Percentiles rank a stretch among this genome's conserved stretches.
Evolutionary conservation across 2,329 filamentous ascomycete species (phyloP).

Genomic region (Tolypocladium tundrense): DNA sequence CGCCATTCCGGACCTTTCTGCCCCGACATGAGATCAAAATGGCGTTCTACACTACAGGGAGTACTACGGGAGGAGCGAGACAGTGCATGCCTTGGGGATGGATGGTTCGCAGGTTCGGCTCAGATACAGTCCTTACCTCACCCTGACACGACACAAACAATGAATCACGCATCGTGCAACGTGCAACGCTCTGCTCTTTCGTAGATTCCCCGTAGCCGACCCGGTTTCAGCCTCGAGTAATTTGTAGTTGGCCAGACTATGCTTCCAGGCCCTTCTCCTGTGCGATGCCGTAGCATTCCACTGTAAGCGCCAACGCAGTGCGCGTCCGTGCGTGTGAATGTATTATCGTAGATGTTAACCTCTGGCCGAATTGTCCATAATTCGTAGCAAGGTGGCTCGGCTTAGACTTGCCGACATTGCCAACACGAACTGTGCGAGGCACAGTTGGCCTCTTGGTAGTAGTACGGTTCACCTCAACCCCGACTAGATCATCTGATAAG

Average conservation of each 20-base stretch:
- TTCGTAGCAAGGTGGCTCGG: too few relatives aligned
- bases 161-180: background rate
- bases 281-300: too few relatives aligned
- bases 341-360: too few relatives aligned
- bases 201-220: background rate
- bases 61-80: background rate
- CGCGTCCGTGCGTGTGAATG: too few relatives aligned
- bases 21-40: background rate
- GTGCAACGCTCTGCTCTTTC: background rate
- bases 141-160: background rate
- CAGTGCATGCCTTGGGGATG: background rate
- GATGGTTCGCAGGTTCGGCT: background rate
- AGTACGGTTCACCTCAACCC: background rate
- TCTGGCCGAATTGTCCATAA: too few relatives aligned
- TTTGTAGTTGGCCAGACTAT: background rate
- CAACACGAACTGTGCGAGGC: too few relatives aligned
- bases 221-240: background rate
- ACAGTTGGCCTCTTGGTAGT: background rate
- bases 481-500: background rate
- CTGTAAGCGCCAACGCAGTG: too few relatives aligned
- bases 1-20: background rate
- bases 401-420: too few relatives aligned
- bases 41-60: background rate
- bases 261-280: too few relatives aligned
- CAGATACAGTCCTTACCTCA: background rate